phyloP scores from a whole-genome alignment of 169 alveolate species.

The Plasmodium knowlesi region DNA sequence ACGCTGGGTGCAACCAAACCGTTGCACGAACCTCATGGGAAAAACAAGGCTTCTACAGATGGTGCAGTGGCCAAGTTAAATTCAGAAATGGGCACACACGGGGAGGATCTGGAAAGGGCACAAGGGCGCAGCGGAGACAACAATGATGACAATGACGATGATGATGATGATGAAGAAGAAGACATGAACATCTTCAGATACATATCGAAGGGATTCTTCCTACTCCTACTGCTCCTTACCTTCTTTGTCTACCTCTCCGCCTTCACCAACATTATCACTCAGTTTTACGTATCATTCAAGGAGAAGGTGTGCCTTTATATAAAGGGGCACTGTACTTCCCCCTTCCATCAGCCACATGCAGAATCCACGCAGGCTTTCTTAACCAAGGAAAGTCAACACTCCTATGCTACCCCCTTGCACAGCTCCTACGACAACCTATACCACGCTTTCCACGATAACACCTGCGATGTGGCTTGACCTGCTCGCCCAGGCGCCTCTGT shows the following conservation, averaged over 20 bases:
- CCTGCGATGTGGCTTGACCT: slow-evolving; percentile 1
- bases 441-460: neutral
- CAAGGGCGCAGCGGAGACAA: neutral
- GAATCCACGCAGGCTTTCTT: slow-evolving; percentile 40
- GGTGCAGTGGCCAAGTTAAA: too few species aligned
- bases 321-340: slow-evolving; percentile 4
- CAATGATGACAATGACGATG: neutral
- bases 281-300: slow-evolving; percentile 51
- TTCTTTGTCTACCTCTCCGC: slow-evolving; percentile 51
- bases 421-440: slow-evolving; percentile 9
- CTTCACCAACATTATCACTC: slow-evolving; percentile 51
- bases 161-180: neutral
- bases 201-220: slow-evolving; percentile 34
- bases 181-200: neutral
- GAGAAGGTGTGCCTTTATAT: slow-evolving; percentile 38
- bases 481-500: neutral
- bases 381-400: neutral
- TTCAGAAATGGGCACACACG: neutral
- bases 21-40: neutral
- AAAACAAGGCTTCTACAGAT: neutral
- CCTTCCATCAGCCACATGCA: slow-evolving; percentile 5
- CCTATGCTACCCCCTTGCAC: neutral
- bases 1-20: neutral
- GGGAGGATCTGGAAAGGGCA: neutral
- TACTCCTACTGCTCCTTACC: slow-evolving; percentile 9